Evolutionary conservation across 495 filamentous ascomycete genomes (phyloP).

Genomic region (Xylaria sp.): DNA sequence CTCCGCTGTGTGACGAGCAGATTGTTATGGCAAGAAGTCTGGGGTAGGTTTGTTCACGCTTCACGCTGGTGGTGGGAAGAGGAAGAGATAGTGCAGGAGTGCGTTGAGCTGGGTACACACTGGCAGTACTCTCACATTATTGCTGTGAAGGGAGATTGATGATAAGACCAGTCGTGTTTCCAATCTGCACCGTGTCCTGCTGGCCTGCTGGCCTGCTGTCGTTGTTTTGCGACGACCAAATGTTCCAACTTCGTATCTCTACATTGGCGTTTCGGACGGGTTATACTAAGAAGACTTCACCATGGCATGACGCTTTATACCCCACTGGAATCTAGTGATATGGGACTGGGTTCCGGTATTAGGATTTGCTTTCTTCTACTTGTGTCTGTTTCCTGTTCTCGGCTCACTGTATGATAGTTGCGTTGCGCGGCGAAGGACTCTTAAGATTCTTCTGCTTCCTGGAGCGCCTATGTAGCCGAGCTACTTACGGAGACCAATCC

Average conservation of each 20-base stretch:
- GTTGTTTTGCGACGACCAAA: neutral
- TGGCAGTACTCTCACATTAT: conserved; percentile 57
- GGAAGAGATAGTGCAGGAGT: conserved; percentile 53
- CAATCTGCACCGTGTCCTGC: neutral
- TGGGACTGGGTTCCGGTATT: conserved; percentile 28
- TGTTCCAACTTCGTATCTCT: conserved; percentile 21
- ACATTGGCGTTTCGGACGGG: conserved; percentile 29
- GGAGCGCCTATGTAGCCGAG: neutral
- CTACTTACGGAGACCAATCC: neutral
- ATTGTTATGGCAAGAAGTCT: conserved; percentile 54
- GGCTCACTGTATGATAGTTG: neutral
- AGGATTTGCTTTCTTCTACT: conserved; percentile 30
- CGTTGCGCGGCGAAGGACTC: neutral
- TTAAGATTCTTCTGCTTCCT: neutral
- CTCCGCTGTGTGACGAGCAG: conserved; percentile 48
- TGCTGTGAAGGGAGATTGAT: conserved; percentile 46
- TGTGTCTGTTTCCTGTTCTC: neutral
- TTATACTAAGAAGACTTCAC: conserved; percentile 8
- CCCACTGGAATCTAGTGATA: conserved; percentile 23
- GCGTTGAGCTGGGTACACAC: conserved; percentile 50
- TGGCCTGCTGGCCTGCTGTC: neutral
- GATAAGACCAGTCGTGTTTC: neutral
- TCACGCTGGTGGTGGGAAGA: conserved; percentile 62
- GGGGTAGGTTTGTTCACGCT: conserved; percentile 53
- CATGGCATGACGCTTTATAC: conserved; percentile 26